These are phyloP conservation scores for Kwoniella sp. DNA, from an alignment of 768 basidiomycete genomes.

Conservation along the genomic window DNA sequence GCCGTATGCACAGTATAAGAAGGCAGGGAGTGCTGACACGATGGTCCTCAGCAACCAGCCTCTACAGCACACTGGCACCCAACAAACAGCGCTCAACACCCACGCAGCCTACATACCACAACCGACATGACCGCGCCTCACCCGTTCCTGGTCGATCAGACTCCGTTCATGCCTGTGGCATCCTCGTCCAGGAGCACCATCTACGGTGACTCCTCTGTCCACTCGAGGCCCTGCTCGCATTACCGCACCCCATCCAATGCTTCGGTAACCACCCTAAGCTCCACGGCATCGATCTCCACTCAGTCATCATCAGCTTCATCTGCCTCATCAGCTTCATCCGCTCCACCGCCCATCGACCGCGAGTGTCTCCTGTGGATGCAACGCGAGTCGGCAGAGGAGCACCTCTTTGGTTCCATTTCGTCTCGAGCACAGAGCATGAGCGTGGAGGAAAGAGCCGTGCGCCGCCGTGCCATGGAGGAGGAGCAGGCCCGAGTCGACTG, in stretches of 20 bases:
- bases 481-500: neutral
- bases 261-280: conserved; percentile 4
- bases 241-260: neutral
- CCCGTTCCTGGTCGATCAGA: conserved; percentile 21
- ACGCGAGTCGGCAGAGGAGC: conserved; percentile 1
- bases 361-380: conserved; percentile 21
- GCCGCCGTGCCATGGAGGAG: conserved; percentile 1
- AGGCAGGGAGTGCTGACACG: neutral
- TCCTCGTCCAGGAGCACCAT: conserved; percentile 7
- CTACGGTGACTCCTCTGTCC: neutral
- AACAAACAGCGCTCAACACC: neutral
- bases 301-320: conserved; percentile 5
- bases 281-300: neutral
- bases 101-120: neutral
- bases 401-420: conserved; percentile 18
- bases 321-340: conserved; percentile 6
- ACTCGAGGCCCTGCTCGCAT: neutral
- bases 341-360: conserved; percentile 10
- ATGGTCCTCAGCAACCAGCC: neutral
- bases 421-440: conserved; percentile 2
- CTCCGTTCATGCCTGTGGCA: conserved; percentile 12
- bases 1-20: conserved; percentile 4
- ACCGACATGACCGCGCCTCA: conserved; percentile 12
- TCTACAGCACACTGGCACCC: neutral
- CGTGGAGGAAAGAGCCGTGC: conserved; percentile 9